Conservation (phyloP, 208 protist species). For the Acanthamoeba culbertsoni region DNA sequence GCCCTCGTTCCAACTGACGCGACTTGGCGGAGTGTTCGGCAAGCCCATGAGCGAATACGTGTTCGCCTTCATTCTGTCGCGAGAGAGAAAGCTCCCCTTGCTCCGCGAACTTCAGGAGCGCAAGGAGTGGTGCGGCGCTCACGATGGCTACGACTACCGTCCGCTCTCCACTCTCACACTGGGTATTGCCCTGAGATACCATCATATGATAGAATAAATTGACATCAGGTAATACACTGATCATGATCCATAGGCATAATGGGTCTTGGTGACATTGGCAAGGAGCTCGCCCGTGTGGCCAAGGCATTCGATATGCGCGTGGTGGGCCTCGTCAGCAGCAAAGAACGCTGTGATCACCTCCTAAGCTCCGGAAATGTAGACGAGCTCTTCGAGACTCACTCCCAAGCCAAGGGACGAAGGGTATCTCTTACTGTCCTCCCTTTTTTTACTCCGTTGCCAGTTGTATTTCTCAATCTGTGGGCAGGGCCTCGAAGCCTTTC, state of each 20-base stretch:
- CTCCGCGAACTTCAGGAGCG: not conserved
- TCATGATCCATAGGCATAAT: not conserved
- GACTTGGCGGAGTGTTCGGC: constrained; percentile 32
- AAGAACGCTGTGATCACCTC: not conserved
- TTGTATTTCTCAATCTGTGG: not conserved
- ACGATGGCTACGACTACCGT: constrained; percentile 25
- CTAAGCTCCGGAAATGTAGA: not conserved
- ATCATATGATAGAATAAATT: no score
- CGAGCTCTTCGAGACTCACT: not conserved
- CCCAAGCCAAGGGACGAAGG: not conserved
- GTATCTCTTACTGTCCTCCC: not conserved
- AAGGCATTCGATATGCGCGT: constrained; percentile 33
- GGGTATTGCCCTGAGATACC: not conserved
- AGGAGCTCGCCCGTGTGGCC: not conserved
- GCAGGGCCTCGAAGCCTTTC: not conserved
- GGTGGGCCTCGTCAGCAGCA: constrained; percentile 24
- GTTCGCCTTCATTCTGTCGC: constrained; percentile 26
- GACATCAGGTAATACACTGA: not conserved
- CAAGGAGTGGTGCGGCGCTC: not conserved
- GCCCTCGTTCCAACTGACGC: not conserved
- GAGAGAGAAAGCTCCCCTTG: not conserved
- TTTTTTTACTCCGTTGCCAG: not conserved
- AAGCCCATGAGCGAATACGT: constrained; percentile 41
- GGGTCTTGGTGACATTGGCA: constrained; percentile 28
- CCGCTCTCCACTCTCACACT: constrained; percentile 11